Evolutionary conservation across 2,329 filamentous ascomycete species (phyloP), one percentile per base, ranked within the genome.

Genomic region (Paecilomyces fulvus): DNA sequence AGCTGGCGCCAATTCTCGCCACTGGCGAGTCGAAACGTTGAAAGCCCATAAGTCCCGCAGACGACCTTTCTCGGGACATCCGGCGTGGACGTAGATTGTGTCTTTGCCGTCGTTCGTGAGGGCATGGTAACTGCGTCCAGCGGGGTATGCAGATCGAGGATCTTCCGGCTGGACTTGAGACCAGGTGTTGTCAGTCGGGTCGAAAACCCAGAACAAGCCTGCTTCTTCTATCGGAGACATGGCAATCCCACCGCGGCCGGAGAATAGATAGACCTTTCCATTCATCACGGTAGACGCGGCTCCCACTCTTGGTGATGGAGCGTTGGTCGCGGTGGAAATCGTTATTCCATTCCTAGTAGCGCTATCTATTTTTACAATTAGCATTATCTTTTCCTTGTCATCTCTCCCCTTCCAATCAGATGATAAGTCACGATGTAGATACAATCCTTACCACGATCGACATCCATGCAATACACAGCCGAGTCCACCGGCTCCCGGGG

Each of bases 1-100:
- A 0, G 88, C 89, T 7, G 82, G 70, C 0, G 86, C 79, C 12
- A 89, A 77, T 65, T 86, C 79, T 43, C 78, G 83, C 90, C 90
- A 95, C 1, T 79, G 76, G 54, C 79, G 76, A 7, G 78, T 79
- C 51, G 75, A 76, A 23, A 92, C 72, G 65, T 87, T 84, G 67
- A 95, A 95, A 0, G 83, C 83, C 90, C 90, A 95, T 5, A 92
- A 72, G 67, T 95, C 90, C 10, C 77, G 76, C 2, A 88, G 76
- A 2, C 84, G 77, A 10, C 84, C 87, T 28, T 75, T 79, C 5
- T 81, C 79, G 0, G 88, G 79, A 64, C 85, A 88, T 3, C 90
- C 90, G 3, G 87, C 89, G 68, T 95, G 90, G 30, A 95, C 69
- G 67, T 89, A 86, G 50, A 95, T 76, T 0, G 83, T 88, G 20